Base-by-base conservation (phyloP, 345 rosid species). In the Erysimum cheiranthoides region DNA sequence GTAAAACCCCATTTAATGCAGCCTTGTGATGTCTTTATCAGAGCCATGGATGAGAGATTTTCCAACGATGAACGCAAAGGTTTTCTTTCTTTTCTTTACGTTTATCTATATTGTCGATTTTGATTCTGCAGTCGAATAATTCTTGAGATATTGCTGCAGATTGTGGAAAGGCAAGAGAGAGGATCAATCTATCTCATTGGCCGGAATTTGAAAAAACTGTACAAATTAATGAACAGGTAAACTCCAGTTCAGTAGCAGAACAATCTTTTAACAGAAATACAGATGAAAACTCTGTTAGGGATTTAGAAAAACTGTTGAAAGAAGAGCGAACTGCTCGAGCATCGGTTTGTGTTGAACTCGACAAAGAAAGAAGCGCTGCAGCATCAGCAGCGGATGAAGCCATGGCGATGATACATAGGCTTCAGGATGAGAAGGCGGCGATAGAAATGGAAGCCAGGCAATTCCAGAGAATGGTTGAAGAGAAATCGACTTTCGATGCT, bases 311-410 rank as follows among this genome's bases (percentile, higher is more conserved):
- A 68, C 80, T 74, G 16, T 61, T 88, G 47, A 81, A 78, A 46
- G 72, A 84, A 71, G 89, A 87, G 57, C 61, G 79, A 57, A 78
- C 80, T 50, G 85, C 91, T 71, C 75, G 77, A 51, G 61, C 81
- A 64, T 83, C 85, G 63, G 47, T 90, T 70, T 84, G 75, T 56
- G 82, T 81, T 63, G 93, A 90, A 57, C 93, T 88, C 1, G 93
- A 90, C 72, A 86, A 88, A 64, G 93, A 88, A 81, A 87, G 93
- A 81, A 86, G 38, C 74, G 90, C 93, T 21, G 89, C 93, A 66
- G 88, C 91, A 67, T 75, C 86, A 38, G 93, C 93, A 60, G 89
- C 91, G 9, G 93, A 88, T 53, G 96, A 90, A 82, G 88, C 91
- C 9, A 88, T 90, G 91, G 88, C 93, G 28, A 87, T 88, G 96